Evolutionary conservation across 495 filamentous ascomycete species (phyloP).

Genomic region (Penicillium soppii): DNA sequence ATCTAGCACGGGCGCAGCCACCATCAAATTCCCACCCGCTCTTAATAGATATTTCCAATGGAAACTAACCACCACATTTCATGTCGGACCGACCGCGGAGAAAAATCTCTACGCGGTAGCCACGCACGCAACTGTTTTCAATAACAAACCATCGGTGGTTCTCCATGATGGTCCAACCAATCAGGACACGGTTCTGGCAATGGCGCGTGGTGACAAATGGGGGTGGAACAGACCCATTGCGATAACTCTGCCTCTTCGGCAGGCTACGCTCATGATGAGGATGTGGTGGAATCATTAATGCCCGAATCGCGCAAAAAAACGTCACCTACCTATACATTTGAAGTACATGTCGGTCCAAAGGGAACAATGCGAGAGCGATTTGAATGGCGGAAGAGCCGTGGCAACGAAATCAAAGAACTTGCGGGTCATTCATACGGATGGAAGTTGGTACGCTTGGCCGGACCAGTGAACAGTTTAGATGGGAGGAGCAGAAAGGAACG

Average conservation of each 20-base stretch:
- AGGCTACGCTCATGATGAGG: not conserved
- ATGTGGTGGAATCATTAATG: not conserved
- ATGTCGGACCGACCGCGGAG: conserved; percentile 15
- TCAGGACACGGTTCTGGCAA: conserved; percentile 7
- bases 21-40: conserved; percentile 10
- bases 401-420: conserved; percentile 18
- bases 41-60: conserved; percentile 19
- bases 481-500: conserved; percentile 15
- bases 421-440: conserved; percentile 10
- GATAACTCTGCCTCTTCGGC: not conserved
- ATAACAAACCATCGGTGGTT: conserved; percentile 2
- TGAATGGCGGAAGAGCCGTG: conserved; percentile 14
- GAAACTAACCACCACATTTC: conserved; percentile 15
- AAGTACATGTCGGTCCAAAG: conserved; percentile 1
- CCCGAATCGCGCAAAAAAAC: not conserved
- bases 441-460: conserved; percentile 14
- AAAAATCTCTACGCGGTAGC: conserved; percentile 15
- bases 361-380: conserved; percentile 7
- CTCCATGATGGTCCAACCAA: conserved; percentile 10
- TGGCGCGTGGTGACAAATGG: conserved; percentile 1
- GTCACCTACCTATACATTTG: conserved; percentile 6
- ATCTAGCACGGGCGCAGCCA: not conserved
- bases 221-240: not conserved
- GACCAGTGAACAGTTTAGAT: not conserved
- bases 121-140: not conserved